Evolutionary conservation across 208 protist species (phyloP), one percentile per base, ranked within the genome.

Genomic region (Trypanosoma scelopori): DNA sequence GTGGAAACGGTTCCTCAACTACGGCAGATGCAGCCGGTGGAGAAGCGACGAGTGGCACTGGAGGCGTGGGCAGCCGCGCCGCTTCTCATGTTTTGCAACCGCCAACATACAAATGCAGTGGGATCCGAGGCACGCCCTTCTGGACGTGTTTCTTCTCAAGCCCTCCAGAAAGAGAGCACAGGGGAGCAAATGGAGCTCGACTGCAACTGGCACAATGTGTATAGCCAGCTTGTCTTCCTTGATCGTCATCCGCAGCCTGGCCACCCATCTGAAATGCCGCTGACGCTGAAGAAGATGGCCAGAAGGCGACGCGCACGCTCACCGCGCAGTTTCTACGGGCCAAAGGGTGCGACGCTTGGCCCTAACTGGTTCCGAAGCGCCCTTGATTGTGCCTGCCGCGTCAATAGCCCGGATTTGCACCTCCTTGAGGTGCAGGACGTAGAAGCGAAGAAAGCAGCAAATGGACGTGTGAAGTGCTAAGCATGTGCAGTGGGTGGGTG

Each of bases 301-400:
- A 65, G 70, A 35, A 50, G 69, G 62, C 79, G 82, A 1, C 78
- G 85, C 11, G 77, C 82, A 49, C 79, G 72, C 41, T 85, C 85
- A 13, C 85, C 82, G 35, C 74, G 79, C 48, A 85, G 78, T 72
- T 92, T 92, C 63, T 92, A 92, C 60, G 85, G 85, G 5, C 70
- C 62, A 1, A 53, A 55, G 3, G 67, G 66, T 25, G 68, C 71
- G 16, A 58, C 69, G 12, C 23, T 81, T 11, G 80, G 80, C 3
- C 65, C 80, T 3, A 53, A 70, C 23, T 92, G 85, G 83, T 92
- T 87, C 59, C 58, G 55, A 22, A 55, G 50, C 22, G 82, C 80
- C 12, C 55, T 89, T 15, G 61, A 87, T 7, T 61, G 80, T 61
- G 74, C 66, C 7, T 41, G 32, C 20, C 42, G 41, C 18, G 79